Evolutionary conservation across 805 yeast species (phyloP).

Genomic region (Yarrowia yakushimensis): DNA sequence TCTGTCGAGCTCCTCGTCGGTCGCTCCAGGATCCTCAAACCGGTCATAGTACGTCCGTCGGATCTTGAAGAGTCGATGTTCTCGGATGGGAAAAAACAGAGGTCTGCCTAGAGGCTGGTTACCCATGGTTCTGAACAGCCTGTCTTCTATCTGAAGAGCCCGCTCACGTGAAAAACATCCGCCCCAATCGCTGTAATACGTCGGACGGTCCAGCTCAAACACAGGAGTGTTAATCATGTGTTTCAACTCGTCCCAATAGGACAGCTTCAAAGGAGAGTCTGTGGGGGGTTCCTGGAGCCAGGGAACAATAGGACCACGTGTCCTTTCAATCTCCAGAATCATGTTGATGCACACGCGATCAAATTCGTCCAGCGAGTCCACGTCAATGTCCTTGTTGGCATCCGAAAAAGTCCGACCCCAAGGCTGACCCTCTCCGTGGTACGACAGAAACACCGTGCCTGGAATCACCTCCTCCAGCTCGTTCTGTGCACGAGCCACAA

Average conservation of each 20-base stretch:
- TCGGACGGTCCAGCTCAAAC: not conserved
- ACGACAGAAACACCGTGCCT: slow-evolving; percentile 1
- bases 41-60: not conserved
- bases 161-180: not conserved
- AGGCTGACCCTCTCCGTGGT: not conserved
- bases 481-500: not conserved
- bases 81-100: not conserved
- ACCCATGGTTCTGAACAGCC: too few relatives aligned
- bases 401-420: not conserved
- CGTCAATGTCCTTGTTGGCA: not conserved
- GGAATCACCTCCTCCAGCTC: not conserved
- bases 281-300: not conserved
- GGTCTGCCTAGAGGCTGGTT: too few relatives aligned
- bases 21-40: not conserved
- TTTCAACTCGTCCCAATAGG: not conserved
- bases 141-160: not conserved
- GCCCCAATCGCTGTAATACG: not conserved
- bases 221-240: not conserved
- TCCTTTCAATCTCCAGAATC: not conserved
- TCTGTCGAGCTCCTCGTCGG: not conserved
- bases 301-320: not conserved
- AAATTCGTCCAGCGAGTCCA: not conserved
- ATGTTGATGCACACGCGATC: not conserved
- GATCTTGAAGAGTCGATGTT: not conserved
- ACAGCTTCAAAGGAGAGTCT: not conserved